Base-by-base conservation (phyloP, 768 basidiomycete genomes). In the Lactarius indigo region DNA sequence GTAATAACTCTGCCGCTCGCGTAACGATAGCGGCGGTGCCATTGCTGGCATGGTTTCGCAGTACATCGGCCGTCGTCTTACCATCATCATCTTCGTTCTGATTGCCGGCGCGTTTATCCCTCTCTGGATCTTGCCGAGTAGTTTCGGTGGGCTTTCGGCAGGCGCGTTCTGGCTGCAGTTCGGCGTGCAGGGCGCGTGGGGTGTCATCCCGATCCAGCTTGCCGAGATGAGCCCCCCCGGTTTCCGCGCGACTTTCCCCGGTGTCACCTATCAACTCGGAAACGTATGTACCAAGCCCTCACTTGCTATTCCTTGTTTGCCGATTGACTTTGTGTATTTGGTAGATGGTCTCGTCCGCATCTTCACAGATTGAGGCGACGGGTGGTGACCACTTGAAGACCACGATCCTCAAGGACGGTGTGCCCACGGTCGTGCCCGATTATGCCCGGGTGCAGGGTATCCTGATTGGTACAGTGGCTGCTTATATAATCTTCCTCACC, bases 401-500 rank as follows among this genome's bases (percentile, higher is more conserved):
- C 13, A 75, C 73, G 20, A 70, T 80, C 28, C 57, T 70, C 30
- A 30, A 33, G 56, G 39, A 71, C 62, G 72, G 75, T 17, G 55
- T 72, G 4, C 74, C 74, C 2, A 72, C 69, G 41, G 64, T 63
- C 30, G 80, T 78, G n/a, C 77, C 82, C n/a, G 80, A 84, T 69
- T 84, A 83, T 68, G 82, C 80, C n/a, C 79, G 75, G 13, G 91
- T 92, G 2, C 91, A 93, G 79, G 92, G 91, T 44, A 94, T 98
- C 73, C 81, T 98, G 26, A 89, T 98, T 58, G 95, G 94, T 7
- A 83, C 84, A n/a, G 89, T 97, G 20, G 81, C 91, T 0, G 88
- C 85, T 0, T 96, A 89, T 70, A 85, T 92, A 55, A 76, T 96
- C 50, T 18, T 94, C 73, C 82, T 92, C 72, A 88, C 88, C 17